phyloP scores from a whole-genome alignment of 106 monocot genomes.

The Phalaenopsis equestris region DNA sequence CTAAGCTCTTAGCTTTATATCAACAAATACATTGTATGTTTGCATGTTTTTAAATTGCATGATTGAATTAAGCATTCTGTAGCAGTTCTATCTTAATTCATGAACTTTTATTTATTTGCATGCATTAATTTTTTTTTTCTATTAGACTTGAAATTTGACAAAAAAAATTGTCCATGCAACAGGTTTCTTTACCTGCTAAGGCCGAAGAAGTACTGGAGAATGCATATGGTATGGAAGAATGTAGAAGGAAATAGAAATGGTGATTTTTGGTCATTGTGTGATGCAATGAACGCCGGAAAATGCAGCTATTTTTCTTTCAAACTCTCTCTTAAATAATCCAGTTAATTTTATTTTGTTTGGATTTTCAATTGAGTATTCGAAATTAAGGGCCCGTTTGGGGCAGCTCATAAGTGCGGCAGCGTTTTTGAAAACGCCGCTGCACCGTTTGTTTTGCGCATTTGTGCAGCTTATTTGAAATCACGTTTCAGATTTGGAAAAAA shows the following conservation, averaged over 20 bases:
- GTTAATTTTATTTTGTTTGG: conserved; percentile 2
- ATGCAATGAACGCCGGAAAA: conserved; percentile 61
- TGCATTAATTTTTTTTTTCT: not conserved
- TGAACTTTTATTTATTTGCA: too few species aligned
- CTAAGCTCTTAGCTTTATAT: too few species aligned
- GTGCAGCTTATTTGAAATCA: too few species aligned
- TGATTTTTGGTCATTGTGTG: conserved; percentile 87
- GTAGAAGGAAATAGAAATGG: not conserved
- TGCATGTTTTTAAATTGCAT: too few species aligned
- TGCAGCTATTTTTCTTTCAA: conserved; percentile 55
- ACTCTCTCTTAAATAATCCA: not conserved
- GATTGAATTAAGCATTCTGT: too few species aligned
- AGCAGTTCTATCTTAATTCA: too few species aligned
- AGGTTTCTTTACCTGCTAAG: conserved; percentile 59
- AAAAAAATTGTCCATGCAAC: not conserved
- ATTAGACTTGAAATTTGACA: not conserved
- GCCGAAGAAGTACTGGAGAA: conserved; percentile 63
- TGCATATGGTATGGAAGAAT: conserved; percentile 21
- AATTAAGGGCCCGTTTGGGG: too few species aligned
- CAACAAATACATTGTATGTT: too few species aligned
- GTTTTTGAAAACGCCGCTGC: too few species aligned
- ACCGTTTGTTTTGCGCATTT: too few species aligned
- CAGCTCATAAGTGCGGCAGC: too few species aligned
- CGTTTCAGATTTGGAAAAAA: too few species aligned
- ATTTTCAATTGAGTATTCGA: not conserved